These are phyloP conservation scores for Pseudogymnoascus sp. DNA, from an alignment of 2,329 filamentous ascomycete genomes.

Conservation along the genomic window DNA sequence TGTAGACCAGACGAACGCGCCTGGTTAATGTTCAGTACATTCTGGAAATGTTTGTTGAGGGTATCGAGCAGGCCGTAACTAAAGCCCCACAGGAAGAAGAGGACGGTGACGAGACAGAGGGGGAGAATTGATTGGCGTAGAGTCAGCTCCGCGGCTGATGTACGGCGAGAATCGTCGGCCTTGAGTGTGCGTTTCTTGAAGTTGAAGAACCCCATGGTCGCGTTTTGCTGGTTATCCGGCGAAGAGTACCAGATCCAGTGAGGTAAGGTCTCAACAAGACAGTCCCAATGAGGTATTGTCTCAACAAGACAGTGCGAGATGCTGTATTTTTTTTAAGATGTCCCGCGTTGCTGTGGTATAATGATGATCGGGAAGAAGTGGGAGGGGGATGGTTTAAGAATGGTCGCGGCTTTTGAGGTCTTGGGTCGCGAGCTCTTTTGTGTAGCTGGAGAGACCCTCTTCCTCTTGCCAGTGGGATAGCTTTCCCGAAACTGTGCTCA, in stretches of 20 bases:
- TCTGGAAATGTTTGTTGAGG: conserved; percentile 34
- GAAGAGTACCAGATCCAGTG: neutral
- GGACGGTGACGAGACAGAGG: conserved; percentile 35
- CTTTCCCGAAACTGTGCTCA: neutral
- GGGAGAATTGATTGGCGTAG: conserved; percentile 36
- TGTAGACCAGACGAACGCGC: conserved; percentile 13
- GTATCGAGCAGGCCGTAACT: conserved; percentile 36
- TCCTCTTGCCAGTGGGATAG: neutral
- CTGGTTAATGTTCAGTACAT: conserved; percentile 28
- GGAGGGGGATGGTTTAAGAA: neutral
- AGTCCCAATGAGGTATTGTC: neutral
- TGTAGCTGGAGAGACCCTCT: neutral
- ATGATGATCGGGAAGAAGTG: neutral
- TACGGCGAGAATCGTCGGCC: conserved; percentile 16
- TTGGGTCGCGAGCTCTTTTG: neutral
- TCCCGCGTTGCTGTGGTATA: neutral
- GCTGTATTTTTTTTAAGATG: neutral
- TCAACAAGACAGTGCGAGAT: neutral
- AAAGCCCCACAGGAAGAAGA: conserved; percentile 46
- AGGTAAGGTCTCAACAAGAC: neutral
- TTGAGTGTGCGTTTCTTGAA: neutral
- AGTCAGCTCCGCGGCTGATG: conserved; percentile 34
- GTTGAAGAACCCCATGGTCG: neutral
- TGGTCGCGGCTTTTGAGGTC: neutral
- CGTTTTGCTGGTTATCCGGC: neutral